These are phyloP conservation scores for Ganoderma sp. DNA, from an alignment of 1,284 basidiomycete genomes.

Conservation along the genomic window DNA sequence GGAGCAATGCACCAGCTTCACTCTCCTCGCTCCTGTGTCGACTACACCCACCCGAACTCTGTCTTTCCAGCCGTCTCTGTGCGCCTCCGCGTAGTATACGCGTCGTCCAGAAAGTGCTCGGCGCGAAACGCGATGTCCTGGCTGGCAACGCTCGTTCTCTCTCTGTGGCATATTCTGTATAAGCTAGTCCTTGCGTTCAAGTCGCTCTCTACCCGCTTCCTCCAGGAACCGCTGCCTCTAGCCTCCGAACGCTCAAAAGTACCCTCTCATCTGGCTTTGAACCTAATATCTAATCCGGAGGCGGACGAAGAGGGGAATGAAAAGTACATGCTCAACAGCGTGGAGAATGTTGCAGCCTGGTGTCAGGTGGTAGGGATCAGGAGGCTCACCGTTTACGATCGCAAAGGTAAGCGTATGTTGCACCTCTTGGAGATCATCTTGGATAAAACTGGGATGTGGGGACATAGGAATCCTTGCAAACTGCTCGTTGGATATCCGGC, in stretches of 20 bases:
- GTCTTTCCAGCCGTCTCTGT: slow-evolving; percentile 7
- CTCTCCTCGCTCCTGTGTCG: slow-evolving; percentile 4
- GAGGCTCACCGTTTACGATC: slow-evolving; percentile 72
- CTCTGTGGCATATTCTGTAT: slow-evolving; percentile 64
- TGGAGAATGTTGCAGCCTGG: slow-evolving; percentile 62
- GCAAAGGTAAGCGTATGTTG: slow-evolving; percentile 56
- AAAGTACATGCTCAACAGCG: slow-evolving; percentile 53
- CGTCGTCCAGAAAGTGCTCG: slow-evolving; percentile 20
- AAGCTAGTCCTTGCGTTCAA: slow-evolving; percentile 48
- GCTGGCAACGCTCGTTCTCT: slow-evolving; percentile 52
- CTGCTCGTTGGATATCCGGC: slow-evolving; percentile 48
- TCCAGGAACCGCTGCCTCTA: slow-evolving; percentile 53
- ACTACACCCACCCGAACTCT: slow-evolving; percentile 5
- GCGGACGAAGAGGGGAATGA: slow-evolving; percentile 45
- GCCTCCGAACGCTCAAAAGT: slow-evolving; percentile 55
- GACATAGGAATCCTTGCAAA: slow-evolving; percentile 53
- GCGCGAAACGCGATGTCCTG: slow-evolving; percentile 39
- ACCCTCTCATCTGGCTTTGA: slow-evolving; percentile 68
- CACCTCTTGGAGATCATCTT: not conserved
- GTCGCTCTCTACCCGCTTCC: slow-evolving; percentile 48
- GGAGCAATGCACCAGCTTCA: not conserved
- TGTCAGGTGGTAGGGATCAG: slow-evolving; percentile 62
- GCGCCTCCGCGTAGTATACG: slow-evolving; percentile 15
- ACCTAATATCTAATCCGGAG: slow-evolving; percentile 54
- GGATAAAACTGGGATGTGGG: not conserved